Base-by-base conservation (phyloP, 1,284 basidiomycete genomes). In the Ceratobasidium papillatum region DNA sequence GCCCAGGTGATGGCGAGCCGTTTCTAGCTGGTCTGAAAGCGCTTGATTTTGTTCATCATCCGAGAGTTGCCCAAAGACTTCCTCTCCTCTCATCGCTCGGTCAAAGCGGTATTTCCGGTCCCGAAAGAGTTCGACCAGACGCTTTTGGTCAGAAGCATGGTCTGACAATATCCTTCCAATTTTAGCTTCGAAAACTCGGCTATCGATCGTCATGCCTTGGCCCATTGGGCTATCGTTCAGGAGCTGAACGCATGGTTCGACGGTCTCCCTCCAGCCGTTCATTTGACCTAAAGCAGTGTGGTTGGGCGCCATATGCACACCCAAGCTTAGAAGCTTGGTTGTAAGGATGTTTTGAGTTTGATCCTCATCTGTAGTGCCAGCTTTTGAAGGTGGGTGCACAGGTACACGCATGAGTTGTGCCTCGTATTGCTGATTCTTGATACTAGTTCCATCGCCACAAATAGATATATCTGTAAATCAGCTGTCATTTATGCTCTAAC, bases 251-350 rank as follows among this genome's bases (percentile, higher is more conserved):
- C 54, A 58, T 4, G 32, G 12, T 3, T 58, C 41, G 43, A 76
- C 25, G n/a, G 19, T 11, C 8, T 30, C 5, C 30, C 27, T 1
- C 78, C 0, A 1, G 66, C 63, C 51, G 32, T 68, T 25, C 17
- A 25, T 27, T 45, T 76, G 75, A 11, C 61, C 72, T 62, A 38
- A 58, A 36, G 72, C 47, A 27, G 32, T 32, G 52, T 74, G 73
- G 38, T 63, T 68, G 32, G 34, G 62, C 27, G 74, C 43, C 25
- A 47, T 25, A 27, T 47, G 32, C 2, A 69, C 73, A n/a, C 62
- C 75, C 19, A 64, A n/a, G 38, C n/a, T n/a, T n/a, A n/a, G n/a
- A n/a, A n/a, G n/a, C n/a, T n/a, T n/a, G n/a, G n/a, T n/a, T n/a
- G n/a, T n/a, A n/a, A n/a, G n/a, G n/a, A n/a, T n/a, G n/a, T n/a